Percentiles rank a stretch among this genome's conserved stretches.
These are phyloP conservation scores for Xylaria grammica DNA, from an alignment of 495 filamentous ascomycete species.

Conservation along the genomic window DNA sequence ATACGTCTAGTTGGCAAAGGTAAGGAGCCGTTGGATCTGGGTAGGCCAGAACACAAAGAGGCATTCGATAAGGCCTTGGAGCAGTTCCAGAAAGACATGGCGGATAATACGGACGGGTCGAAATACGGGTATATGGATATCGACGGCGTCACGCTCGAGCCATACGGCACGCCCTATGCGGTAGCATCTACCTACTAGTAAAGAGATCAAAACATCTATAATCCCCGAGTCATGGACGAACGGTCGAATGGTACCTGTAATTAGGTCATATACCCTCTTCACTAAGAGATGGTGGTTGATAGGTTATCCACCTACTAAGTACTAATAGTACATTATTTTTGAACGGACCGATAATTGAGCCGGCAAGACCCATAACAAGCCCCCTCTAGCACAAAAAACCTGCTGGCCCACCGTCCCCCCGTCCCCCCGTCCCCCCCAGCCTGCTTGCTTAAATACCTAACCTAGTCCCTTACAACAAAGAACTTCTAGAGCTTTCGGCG, in stretches of 20 bases:
- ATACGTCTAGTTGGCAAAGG: slow-evolving; percentile 59
- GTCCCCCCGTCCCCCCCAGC: too few relatives aligned
- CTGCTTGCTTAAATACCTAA: slow-evolving; percentile 25
- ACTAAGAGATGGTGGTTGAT: too few relatives aligned
- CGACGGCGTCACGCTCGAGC: slow-evolving; percentile 19
- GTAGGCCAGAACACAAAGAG: slow-evolving; percentile 44
- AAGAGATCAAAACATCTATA: too few relatives aligned
- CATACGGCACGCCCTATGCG: slow-evolving; percentile 27
- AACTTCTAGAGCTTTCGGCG: slow-evolving; percentile 44
- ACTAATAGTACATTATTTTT: too few relatives aligned
- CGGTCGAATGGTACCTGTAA: too few relatives aligned
- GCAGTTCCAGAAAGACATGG: slow-evolving; percentile 29
- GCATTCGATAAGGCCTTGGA: slow-evolving; percentile 31
- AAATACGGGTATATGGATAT: slow-evolving; percentile 37
- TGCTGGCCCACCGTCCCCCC: too few relatives aligned
- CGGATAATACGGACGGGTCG: slow-evolving; percentile 32
- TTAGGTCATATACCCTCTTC: too few relatives aligned
- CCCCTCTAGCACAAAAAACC: background rate
- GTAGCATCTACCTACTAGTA: background rate
- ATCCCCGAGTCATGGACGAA: too few relatives aligned
- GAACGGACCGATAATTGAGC: background rate
- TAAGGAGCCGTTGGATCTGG: slow-evolving; percentile 58
- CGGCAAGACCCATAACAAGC: background rate
- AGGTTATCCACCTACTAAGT: too few relatives aligned
- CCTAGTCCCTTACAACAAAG: slow-evolving; percentile 23